Evolutionary conservation across 2,329 filamentous ascomycete species (phyloP), one percentile per base, ranked within the genome.

Genomic region (Myotisia sp.): DNA sequence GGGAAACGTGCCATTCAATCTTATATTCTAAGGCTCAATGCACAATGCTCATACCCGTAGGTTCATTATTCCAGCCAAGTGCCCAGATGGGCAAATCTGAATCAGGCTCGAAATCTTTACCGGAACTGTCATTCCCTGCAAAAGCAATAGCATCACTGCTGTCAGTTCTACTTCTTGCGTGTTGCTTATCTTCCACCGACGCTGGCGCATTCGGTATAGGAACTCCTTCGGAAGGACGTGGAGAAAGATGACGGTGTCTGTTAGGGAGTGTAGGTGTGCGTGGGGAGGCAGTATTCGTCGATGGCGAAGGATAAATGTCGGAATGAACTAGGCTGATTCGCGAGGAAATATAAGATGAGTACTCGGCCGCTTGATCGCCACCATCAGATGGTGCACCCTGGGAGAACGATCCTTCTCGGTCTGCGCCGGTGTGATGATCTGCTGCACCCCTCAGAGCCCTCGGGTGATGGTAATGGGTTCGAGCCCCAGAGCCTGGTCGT

Each of bases 131-230:
- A 2, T 58, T 54, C 14, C 58, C 50, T 33, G 58, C 58, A 28
- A 62, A 48, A 32, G 59, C 54, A 30, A 68, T 64, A 37, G 62
- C 61, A 45, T 64, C 60, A 37, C 58, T 60, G 42, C 58, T 62
- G 40, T 59, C 54, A 1, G 59, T 62, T 19, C 57, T 53, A 29
- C 57, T 53, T 23, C 56, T 48, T 10, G 58, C 55, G 41, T 62
- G 58, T 26, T 50, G 48, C 37, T 47, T 49, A 32, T 50, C 49
- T 16, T 48, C 47, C 19, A 50, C 45, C 51, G 19, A 56, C n/a
- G n/a, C n/a, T n/a, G n/a, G n/a, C n/a, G n/a, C n/a, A n/a, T n/a
- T n/a, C 44, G 17, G 53, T 47, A 4, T 29, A 3, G 55, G 52
- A 5, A 50, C 49, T 18, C 51, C 36, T 50, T 52, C 24, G 52